Evolutionary conservation across 176 grass and related monocot species (phyloP).

Genomic region (Dactylis glomerata): DNA sequence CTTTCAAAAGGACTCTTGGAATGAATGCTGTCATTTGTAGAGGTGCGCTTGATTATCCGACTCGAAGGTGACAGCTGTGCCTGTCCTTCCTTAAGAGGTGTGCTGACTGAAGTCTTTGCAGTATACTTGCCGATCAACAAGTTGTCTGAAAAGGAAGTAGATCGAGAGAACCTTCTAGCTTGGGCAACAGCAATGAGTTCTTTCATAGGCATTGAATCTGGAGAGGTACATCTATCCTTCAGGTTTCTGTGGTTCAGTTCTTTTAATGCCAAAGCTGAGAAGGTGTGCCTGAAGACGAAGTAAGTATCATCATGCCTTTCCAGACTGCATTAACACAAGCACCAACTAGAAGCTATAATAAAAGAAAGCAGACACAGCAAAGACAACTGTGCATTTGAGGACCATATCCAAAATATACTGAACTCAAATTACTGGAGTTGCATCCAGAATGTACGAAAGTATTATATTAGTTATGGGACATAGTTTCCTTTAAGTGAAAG

Average conservation of each 20-base stretch:
- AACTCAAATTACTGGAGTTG: neutral
- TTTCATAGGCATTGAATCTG: conserved; percentile 88
- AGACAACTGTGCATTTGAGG: neutral
- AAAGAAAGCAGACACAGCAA: conserved; percentile 3
- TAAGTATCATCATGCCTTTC: conserved; percentile 22
- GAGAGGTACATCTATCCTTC: conserved; percentile 66
- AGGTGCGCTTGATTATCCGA: conserved; percentile 31
- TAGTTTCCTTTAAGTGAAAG: no score
- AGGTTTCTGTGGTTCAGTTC: conserved; percentile 53
- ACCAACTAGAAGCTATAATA: neutral
- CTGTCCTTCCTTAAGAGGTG: conserved; percentile 49
- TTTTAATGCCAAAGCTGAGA: conserved; percentile 45
- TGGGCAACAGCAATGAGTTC: conserved; percentile 86
- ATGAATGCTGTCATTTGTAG: conserved; percentile 39
- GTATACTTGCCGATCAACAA: conserved; percentile 52
- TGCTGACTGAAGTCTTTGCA: conserved; percentile 33
- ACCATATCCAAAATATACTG: neutral
- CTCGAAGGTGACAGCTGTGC: conserved; percentile 39
- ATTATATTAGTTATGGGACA: neutral
- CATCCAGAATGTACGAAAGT: neutral
- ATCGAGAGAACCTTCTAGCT: conserved; percentile 68
- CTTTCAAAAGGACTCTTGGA: conserved; percentile 42
- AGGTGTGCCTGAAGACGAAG: conserved; percentile 58
- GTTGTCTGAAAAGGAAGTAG: conserved; percentile 69
- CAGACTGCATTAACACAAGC: conserved; percentile 38